These are phyloP conservation scores for Glycine tomentella DNA, from an alignment of 306 rosid species.

Conservation along the genomic window DNA sequence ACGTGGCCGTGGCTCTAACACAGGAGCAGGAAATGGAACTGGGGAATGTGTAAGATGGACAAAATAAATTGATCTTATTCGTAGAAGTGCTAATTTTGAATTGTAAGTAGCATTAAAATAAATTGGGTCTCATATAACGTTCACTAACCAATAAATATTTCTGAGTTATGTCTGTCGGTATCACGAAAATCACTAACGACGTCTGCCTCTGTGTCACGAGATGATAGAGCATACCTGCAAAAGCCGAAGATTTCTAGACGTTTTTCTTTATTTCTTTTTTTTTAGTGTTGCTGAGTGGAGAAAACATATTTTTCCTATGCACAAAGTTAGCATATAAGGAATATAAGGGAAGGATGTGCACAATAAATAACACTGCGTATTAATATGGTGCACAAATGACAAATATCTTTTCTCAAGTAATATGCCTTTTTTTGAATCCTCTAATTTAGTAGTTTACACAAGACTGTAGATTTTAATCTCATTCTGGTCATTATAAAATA, in stretches of 20 bases:
- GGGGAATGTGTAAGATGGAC: background rate
- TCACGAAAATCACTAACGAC: constrained; percentile 5
- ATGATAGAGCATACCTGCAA: constrained; percentile 4
- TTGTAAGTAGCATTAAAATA: too few relatives aligned
- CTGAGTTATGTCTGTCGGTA: background rate
- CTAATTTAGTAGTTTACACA: too few relatives aligned
- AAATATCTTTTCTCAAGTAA: background rate
- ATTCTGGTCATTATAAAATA: too few relatives aligned
- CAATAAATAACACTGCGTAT: background rate
- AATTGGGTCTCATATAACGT: too few relatives aligned
- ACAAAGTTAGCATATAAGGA: too few relatives aligned
- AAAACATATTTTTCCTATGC: too few relatives aligned
- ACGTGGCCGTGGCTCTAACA: constrained; percentile 41
- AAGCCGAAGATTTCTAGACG: background rate
- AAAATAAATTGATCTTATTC: background rate
- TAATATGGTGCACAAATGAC: background rate
- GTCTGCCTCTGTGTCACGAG: background rate
- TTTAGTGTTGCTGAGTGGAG: too few relatives aligned
- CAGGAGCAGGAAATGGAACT: background rate
- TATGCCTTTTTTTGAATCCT: background rate
- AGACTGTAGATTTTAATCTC: too few relatives aligned
- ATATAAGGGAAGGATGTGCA: background rate
- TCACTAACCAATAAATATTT: background rate
- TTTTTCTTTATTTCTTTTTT: too few relatives aligned
- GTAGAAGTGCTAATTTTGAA: background rate